Percentiles rank a stretch among this genome's conserved stretches.
phyloP scores from a whole-genome alignment of 2,329 filamentous ascomycete genomes.

The Alternaria tenuissima region DNA sequence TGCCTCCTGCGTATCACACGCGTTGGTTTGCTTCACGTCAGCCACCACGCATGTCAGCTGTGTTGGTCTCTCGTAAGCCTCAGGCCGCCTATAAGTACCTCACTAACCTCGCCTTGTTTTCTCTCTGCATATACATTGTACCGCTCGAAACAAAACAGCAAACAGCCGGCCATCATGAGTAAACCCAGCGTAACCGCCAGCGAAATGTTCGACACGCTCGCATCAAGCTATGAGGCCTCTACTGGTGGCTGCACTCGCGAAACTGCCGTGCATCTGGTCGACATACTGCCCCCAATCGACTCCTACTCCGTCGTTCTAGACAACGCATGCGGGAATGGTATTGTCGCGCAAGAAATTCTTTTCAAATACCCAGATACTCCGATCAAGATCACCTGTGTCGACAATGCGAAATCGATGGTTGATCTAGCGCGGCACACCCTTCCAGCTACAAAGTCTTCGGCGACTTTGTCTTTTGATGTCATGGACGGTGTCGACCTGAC shows the following conservation, averaged over 20 bases:
- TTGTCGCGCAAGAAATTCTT: slow-evolving; percentile 29
- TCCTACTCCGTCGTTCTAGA: slow-evolving; percentile 29
- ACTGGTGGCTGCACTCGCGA: slow-evolving; percentile 28
- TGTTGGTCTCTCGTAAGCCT: neutral
- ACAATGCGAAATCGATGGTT: slow-evolving; percentile 19
- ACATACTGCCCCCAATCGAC: slow-evolving; percentile 20
- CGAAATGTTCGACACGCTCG: slow-evolving; percentile 1
- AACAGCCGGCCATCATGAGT: neutral
- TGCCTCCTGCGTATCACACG: neutral
- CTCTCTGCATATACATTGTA: neutral
- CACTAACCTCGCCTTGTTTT: neutral
- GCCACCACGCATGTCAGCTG: slow-evolving; percentile 5
- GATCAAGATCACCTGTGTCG: slow-evolving; percentile 18
- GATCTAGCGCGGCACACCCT: slow-evolving; percentile 10
- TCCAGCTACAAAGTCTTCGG: neutral
- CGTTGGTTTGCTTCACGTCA: neutral
- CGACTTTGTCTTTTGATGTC: slow-evolving; percentile 1
- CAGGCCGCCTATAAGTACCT: slow-evolving; percentile 2
- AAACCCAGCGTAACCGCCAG: neutral
- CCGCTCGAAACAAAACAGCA: neutral
- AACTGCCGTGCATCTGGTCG: slow-evolving; percentile 23
- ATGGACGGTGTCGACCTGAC: slow-evolving; percentile 19
- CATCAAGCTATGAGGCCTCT: slow-evolving; percentile 21
- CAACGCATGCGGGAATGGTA: slow-evolving; percentile 39
- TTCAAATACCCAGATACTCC: slow-evolving; percentile 5